Evolutionary conservation across 2,329 filamentous ascomycete species (phyloP).

Genomic region (Byssochlamys sp.): DNA sequence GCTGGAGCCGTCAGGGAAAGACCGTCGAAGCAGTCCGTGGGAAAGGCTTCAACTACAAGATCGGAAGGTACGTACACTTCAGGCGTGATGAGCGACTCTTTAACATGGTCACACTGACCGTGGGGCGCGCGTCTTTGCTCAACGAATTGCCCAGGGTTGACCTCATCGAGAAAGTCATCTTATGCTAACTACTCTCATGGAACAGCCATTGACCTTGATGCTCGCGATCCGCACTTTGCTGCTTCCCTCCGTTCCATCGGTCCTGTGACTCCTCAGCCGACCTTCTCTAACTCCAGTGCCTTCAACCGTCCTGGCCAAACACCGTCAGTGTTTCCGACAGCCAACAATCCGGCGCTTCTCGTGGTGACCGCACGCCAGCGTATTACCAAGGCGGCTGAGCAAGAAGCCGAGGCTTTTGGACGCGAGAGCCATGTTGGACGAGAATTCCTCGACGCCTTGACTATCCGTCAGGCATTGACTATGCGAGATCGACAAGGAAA

Average conservation of each 20-base stretch:
- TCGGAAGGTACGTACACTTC: conserved; percentile 22
- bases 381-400: conserved; percentile 44
- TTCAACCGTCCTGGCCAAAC: conserved; percentile 28
- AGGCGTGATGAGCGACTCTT: background rate
- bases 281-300: conserved; percentile 46
- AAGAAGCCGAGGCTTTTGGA: conserved; percentile 44
- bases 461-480: conserved; percentile 40
- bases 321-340: conserved; percentile 26
- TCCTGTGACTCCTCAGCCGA: conserved; percentile 49
- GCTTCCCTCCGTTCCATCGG: conserved; percentile 64
- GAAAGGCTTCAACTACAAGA: conserved; percentile 22
- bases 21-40: conserved; percentile 26
- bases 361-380: conserved; percentile 44
- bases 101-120: background rate
- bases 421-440: conserved; percentile 31
- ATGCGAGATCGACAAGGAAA: conserved; percentile 38
- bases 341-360: conserved; percentile 46
- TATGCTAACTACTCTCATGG: background rate
- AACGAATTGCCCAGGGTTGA: no score
- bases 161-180: background rate
- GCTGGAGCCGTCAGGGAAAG: conserved; percentile 10
- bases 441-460: conserved; percentile 41
- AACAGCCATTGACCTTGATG: conserved; percentile 51
- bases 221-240: conserved; percentile 58
- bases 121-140: no score